phyloP scores from a whole-genome alignment of 768 basidiomycete genomes.

The Phylloporus rhodoxanthus region DNA sequence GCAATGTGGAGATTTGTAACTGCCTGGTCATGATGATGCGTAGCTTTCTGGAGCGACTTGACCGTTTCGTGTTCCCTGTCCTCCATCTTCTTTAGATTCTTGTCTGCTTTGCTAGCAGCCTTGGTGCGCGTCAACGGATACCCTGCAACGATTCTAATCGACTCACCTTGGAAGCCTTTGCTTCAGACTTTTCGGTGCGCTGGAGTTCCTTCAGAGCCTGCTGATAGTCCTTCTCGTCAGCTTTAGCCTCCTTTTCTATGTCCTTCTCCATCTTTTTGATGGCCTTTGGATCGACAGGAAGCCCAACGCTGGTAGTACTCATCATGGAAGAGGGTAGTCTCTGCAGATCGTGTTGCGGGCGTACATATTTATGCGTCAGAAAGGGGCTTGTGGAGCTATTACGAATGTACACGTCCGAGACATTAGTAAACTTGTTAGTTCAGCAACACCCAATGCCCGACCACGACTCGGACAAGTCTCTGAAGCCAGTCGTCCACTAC shows the following conservation, averaged over 20 bases:
- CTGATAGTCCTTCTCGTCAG: neutral
- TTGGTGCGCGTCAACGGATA: slow-evolving; percentile 16
- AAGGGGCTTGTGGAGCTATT: neutral
- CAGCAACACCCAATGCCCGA: slow-evolving; percentile 10
- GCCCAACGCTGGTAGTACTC: neutral
- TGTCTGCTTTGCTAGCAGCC: slow-evolving; percentile 44
- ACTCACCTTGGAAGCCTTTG: neutral
- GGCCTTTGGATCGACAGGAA: slow-evolving; percentile 21
- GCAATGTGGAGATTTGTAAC: slow-evolving; percentile 27
- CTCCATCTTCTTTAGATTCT: slow-evolving; percentile 36
- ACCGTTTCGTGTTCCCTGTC: neutral
- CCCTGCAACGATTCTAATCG: neutral
- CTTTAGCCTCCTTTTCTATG: neutral
- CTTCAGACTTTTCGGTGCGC: neutral
- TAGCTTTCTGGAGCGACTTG: slow-evolving; percentile 37
- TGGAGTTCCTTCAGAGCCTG: slow-evolving; percentile 32
- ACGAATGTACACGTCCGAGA: neutral
- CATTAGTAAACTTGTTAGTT: neutral
- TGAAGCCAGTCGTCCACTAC: slow-evolving; percentile 50
- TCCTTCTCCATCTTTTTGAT: slow-evolving; percentile 40
- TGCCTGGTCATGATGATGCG: neutral
- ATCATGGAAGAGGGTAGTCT: neutral
- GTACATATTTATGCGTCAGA: neutral
- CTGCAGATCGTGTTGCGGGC: neutral
- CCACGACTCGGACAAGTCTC: slow-evolving; percentile 13